Evolutionary conservation across 768 basidiomycete species (phyloP), one percentile per base, ranked within the genome.

Genomic region (Boletus patriciae): DNA sequence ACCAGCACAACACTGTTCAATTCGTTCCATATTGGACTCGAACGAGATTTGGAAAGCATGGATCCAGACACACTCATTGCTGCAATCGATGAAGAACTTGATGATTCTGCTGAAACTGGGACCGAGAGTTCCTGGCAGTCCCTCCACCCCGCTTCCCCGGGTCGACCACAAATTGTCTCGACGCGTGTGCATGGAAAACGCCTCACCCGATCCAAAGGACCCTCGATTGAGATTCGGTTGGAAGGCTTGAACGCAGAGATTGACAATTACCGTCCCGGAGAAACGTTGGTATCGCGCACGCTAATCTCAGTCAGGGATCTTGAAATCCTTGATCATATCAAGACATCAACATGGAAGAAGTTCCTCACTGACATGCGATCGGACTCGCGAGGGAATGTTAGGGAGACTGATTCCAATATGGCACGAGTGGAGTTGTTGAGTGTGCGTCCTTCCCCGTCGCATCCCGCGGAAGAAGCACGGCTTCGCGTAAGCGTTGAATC

Each of bases 341-440:
- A 92, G 77, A 95, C 94, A 0, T 98, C 94, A 10, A 98, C 97
- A 0, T 99, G 97, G 97, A 90, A 87, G 75, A 98, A 96, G 70
- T 98, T 99, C 70, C 75, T 99, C 57, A 95, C 94, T 4, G 84
- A 85, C 52, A 78, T 97, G 67, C 83, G 88, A 38, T 80, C 88
- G 8, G 94, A 96, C 73, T 86, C 90, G 16, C 83, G 83, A 53
- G 96, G 96, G 0, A 92, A 95, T 66, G 76, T 94, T 13, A 83
- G 94, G 34, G 94, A 97, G 74, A 94, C 91, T 6, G 92, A 84
- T 47, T 95, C 94, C 6, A 84, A 91, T 65, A 98, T 99, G 96
- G 86, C 92, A n/a, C 84, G 88, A 27, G 74, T 95, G 9, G 93
- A 96, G 66, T 70, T 98, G 46, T 79, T 80, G 46, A 86, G 76